Base-by-base conservation (phyloP, 2,329 filamentous ascomycete genomes). In the Colletotrichum abscissum region DNA sequence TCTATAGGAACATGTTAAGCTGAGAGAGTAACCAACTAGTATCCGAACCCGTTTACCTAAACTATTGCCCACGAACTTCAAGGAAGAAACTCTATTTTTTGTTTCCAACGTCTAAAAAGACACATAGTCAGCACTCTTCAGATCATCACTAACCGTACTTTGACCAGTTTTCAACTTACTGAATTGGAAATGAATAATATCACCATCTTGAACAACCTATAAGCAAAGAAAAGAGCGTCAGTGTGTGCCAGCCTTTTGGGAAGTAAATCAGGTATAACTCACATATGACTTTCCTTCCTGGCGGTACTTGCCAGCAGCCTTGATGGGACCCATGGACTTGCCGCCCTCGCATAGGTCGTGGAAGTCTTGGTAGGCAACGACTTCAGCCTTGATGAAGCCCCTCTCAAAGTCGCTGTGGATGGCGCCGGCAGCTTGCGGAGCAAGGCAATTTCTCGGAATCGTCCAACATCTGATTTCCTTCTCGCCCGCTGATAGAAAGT, bases 311-410 rank as follows among this genome's bases (percentile, higher is more conserved):
- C 42, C 42, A n/a, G 42, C 42, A 46, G 42, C 42, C 42, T 46
- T 46, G 19, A 46, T n/a, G 6, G 84, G 84, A 16, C 75, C 84
- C 83, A 86, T 86, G 5, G 82, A 84, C 76, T 86, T 85, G 57
- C 77, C 78, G 3, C 83, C 84, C 46, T 83, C 82, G 14, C 84
- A 86, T 0, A 86, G 80, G 71, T 84, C 82, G 55, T 84, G 78
- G 77, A 86, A 86, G 73, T 86, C 84, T 75, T 85, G 82, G 75
- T 84, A 86, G 2, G 83, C 79, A 2, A 86, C 84, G 5, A 86
- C 84, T 67, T 86, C 84, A 7, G 84, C 84, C 73, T 86, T 86
- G 77, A 86, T 85, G 71, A 85, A 85, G 0, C 84, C 84, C 58
- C 78, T 81, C 75, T 85, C 83, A n/a, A 85, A 85, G 46, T 85